These are phyloP conservation scores for Aspergillus sp. DNA, from an alignment of 2,329 filamentous ascomycete species.

Conservation along the genomic window DNA sequence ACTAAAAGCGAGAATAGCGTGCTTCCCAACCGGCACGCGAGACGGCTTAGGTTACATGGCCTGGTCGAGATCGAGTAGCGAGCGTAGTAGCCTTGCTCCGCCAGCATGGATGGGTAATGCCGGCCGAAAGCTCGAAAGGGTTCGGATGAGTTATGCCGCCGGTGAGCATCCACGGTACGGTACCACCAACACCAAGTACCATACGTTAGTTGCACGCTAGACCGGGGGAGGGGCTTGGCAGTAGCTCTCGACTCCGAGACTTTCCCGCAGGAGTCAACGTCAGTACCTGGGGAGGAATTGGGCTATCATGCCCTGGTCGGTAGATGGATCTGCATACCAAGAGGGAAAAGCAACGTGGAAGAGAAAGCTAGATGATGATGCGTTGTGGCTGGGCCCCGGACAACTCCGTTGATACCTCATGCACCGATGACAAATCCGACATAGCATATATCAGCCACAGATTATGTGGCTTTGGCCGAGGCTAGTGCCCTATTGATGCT, in stretches of 20 bases:
- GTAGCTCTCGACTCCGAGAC: not conserved
- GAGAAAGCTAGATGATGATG: not conserved
- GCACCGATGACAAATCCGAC: slow-evolving; percentile 2
- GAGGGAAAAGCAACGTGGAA: not conserved
- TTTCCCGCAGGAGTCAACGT: not conserved
- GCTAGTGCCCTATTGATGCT: too few species aligned
- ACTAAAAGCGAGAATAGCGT: not conserved
- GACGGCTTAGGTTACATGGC: not conserved
- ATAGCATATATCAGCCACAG: not conserved
- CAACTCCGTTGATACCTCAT: slow-evolving; percentile 5
- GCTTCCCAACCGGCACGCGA: not conserved
- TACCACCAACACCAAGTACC: too few species aligned
- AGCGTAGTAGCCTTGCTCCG: too few species aligned
- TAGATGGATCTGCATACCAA: not conserved
- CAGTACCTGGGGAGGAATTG: not conserved
- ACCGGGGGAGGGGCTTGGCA: not conserved
- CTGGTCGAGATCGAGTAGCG: not conserved
- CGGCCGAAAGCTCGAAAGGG: not conserved
- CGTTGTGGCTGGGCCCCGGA: slow-evolving; percentile 2
- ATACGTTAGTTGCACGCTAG: not conserved
- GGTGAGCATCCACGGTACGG: too few species aligned
- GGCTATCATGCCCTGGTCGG: too few species aligned
- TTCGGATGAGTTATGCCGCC: not conserved
- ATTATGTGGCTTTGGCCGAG: not conserved
- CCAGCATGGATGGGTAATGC: not conserved